Percentiles rank a stretch among this genome's conserved stretches.
These are phyloP conservation scores for Lentinus polychrous DNA, from an alignment of 1,284 basidiomycete genomes.

Conservation along the genomic window DNA sequence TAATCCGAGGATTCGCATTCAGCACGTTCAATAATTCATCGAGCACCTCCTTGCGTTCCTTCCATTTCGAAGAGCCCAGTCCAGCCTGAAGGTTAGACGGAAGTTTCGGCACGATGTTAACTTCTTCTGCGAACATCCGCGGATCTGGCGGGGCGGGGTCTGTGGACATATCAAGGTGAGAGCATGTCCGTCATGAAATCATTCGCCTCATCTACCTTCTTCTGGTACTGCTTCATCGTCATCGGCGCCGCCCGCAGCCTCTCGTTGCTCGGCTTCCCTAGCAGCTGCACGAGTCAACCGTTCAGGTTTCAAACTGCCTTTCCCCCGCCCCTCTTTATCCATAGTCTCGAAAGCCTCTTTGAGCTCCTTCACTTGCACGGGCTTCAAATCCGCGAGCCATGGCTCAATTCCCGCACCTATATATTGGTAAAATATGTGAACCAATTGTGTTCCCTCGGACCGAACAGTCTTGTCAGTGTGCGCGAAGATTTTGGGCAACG, in stretches of 20 bases:
- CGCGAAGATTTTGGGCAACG: conserved; percentile 88
- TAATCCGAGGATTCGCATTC: conserved; percentile 69
- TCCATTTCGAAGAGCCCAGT: conserved; percentile 93
- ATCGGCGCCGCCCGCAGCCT: conserved; percentile 37
- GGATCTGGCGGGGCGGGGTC: conserved; percentile 65
- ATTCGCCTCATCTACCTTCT: conserved; percentile 23
- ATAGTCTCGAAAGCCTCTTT: conserved; percentile 85
- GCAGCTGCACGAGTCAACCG: conserved; percentile 77
- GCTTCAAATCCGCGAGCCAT: conserved; percentile 89
- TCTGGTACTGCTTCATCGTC: conserved; percentile 31
- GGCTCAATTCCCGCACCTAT: conserved; percentile 86
- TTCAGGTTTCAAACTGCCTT: conserved; percentile 74
- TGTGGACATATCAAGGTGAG: conserved; percentile 14
- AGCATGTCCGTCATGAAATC: conserved; percentile 1
- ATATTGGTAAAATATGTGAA: conserved; percentile 79
- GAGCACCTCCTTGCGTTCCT: conserved; percentile 90
- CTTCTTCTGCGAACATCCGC: conserved; percentile 77
- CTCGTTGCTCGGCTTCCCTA: conserved; percentile 57
- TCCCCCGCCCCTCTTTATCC: conserved; percentile 79
- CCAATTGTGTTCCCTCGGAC: conserved; percentile 81
- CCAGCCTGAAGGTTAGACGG: conserved; percentile 69
- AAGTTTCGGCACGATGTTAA: conserved; percentile 72
- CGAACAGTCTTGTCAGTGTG: conserved; percentile 97
- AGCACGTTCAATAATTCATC: conserved; percentile 80
- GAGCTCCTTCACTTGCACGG: conserved; percentile 96